Percentiles rank a stretch among this genome's conserved stretches.
Evolutionary conservation across 176 grass and related monocot genomes (phyloP).

Genomic region (Aegilops sharonensis): DNA sequence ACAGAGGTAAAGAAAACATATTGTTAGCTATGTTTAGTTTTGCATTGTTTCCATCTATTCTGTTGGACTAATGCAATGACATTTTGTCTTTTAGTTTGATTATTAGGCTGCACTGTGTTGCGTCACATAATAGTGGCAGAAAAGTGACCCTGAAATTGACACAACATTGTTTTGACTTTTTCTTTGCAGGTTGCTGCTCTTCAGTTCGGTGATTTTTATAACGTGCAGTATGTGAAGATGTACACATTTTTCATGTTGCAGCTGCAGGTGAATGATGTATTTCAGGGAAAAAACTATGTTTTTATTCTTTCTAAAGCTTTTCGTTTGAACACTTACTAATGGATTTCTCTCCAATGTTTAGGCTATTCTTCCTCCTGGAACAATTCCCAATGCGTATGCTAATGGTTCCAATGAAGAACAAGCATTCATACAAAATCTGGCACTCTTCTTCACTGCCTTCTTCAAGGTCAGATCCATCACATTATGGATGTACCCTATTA

Average conservation of each 20-base stretch:
- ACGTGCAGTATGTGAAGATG: constrained; percentile 96
- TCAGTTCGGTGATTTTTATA: constrained; percentile 98
- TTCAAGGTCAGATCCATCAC: constrained; percentile 66
- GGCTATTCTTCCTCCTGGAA: constrained; percentile 83
- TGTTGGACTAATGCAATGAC: background rate
- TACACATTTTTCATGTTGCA: constrained; percentile 95
- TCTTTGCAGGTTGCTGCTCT: constrained; percentile 83
- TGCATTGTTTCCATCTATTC: background rate
- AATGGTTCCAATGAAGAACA: constrained; percentile 98
- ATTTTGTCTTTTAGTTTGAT: background rate
- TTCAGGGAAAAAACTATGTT: background rate
- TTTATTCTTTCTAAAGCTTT: constrained; percentile 19
- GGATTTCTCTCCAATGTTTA: constrained; percentile 36
- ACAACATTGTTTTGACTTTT: background rate
- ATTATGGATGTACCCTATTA: background rate
- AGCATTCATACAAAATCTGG: constrained; percentile 99
- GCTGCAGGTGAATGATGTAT: constrained; percentile 65
- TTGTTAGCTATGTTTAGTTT: background rate
- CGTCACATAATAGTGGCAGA: constrained; percentile 1
- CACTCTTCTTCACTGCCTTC: constrained; percentile 95
- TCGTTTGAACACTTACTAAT: background rate
- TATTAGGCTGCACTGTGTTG: background rate
- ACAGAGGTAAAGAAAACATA: constrained; percentile 65
- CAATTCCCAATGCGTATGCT: constrained; percentile 88
- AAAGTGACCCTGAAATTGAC: background rate